Evolutionary conservation across 2,329 filamentous ascomycete genomes (phyloP).

Genomic region (Fusarium veterinarium): DNA sequence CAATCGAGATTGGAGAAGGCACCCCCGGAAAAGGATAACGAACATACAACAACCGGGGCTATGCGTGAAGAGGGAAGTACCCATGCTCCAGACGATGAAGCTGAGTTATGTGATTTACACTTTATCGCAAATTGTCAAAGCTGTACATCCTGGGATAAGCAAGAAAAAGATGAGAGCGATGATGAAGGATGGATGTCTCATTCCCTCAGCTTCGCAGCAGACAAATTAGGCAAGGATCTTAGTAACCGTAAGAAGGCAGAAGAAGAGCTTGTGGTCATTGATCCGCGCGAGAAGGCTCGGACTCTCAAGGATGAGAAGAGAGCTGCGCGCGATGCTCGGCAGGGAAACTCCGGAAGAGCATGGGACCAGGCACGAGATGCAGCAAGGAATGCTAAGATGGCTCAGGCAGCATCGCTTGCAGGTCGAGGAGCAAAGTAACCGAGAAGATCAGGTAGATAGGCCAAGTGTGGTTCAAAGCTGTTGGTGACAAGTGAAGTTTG

Average conservation of each 20-base stretch:
- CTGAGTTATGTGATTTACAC: slow-evolving; percentile 87
- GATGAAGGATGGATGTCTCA: slow-evolving; percentile 88
- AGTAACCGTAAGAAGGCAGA: slow-evolving; percentile 91
- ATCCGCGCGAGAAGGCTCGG: slow-evolving; percentile 85
- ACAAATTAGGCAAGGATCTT: slow-evolving; percentile 90
- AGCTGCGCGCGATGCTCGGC: slow-evolving; percentile 65
- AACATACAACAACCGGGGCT: slow-evolving; percentile 21
- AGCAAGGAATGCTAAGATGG: slow-evolving; percentile 67
- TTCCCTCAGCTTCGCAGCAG: slow-evolving; percentile 85
- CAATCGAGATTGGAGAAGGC: slow-evolving; percentile 76
- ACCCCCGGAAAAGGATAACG: slow-evolving; percentile 53
- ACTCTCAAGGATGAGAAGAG: slow-evolving; percentile 75
- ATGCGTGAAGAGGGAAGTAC: slow-evolving; percentile 42
- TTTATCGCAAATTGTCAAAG: slow-evolving; percentile 97
- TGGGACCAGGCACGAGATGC: slow-evolving; percentile 64
- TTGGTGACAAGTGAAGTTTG: slow-evolving; percentile 8
- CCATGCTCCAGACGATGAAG: slow-evolving; percentile 69
- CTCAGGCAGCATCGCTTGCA: slow-evolving; percentile 62
- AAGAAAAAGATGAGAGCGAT: slow-evolving; percentile 67
- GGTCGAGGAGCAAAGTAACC: slow-evolving; percentile 66
- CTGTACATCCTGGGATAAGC: slow-evolving; percentile 84
- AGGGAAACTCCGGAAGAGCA: slow-evolving; percentile 65
- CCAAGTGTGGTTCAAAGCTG: slow-evolving; percentile 7
- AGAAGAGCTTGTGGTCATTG: slow-evolving; percentile 92
- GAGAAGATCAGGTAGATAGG: slow-evolving; percentile 14